Evolutionary conservation across 441 rosid genomes (phyloP).

Genomic region (Euphorbia schlechtendalii): DNA sequence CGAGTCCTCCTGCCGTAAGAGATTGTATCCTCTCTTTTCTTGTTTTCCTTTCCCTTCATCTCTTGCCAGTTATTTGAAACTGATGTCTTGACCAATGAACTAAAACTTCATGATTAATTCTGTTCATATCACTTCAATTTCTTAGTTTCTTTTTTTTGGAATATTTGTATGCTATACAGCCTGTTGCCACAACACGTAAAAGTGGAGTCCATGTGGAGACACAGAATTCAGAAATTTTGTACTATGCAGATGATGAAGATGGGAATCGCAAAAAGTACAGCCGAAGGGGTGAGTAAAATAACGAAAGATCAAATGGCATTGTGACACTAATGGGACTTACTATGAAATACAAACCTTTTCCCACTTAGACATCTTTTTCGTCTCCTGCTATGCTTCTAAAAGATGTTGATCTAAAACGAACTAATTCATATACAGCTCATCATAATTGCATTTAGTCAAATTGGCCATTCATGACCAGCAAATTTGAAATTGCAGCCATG

Average conservation of each 20-base stretch:
- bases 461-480: not conserved
- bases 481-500: not conserved
- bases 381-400: not conserved
- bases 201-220: conserved; percentile 56
- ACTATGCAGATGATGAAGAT: conserved; percentile 95
- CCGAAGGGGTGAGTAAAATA: conserved; percentile 33
- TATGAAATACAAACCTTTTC: not conserved
- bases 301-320: conserved; percentile 4
- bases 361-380: too few relatives aligned
- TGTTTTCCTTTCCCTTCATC: conserved; percentile 4
- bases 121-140: conserved; percentile 6
- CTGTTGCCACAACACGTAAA: conserved; percentile 85
- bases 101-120: not conserved
- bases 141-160: conserved; percentile 16
- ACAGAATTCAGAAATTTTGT: conserved; percentile 70
- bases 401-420: not conserved
- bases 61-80: not conserved
- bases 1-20: conserved; percentile 80
- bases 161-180: conserved; percentile 40
- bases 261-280: conserved; percentile 72
- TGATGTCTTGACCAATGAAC: not conserved
- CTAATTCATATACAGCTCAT: not conserved
- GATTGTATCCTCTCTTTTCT: conserved; percentile 11
- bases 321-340: not conserved
- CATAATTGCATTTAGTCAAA: not conserved